Evolutionary conservation across 345 rosid genomes (phyloP).

Genomic region (Sapria himalayana): DNA sequence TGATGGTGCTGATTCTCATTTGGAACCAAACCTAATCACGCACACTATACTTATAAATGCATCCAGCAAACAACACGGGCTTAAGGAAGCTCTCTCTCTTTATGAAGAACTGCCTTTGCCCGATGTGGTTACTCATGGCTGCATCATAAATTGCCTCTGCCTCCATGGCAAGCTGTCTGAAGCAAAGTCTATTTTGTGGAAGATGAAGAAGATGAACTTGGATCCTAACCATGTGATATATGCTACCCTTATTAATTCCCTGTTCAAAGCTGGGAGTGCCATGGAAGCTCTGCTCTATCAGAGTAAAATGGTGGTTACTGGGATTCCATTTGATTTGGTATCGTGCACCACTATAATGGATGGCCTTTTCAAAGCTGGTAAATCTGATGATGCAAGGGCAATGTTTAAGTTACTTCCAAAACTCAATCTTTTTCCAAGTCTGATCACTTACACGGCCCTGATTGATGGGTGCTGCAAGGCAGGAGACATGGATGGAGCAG

Average conservation of each 20-base stretch:
- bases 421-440: slow-evolving; percentile 31
- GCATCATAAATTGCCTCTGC: slow-evolving; percentile 53
- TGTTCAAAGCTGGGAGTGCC: slow-evolving; percentile 30
- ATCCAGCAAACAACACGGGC: slow-evolving; percentile 30
- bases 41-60: slow-evolving; percentile 52
- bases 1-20: slow-evolving; percentile 12
- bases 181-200: slow-evolving; percentile 35
- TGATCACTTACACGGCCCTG: slow-evolving; percentile 41
- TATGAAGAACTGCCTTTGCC: slow-evolving; percentile 53
- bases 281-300: slow-evolving; percentile 45
- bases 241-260: slow-evolving; percentile 45
- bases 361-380: slow-evolving; percentile 61
- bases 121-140: slow-evolving; percentile 61
- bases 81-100: slow-evolving; percentile 35
- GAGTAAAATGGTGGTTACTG: slow-evolving; percentile 59
- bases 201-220: slow-evolving; percentile 49
- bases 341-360: slow-evolving; percentile 54
- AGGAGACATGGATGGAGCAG: slow-evolving; percentile 40
- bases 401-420: slow-evolving; percentile 24
- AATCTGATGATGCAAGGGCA: slow-evolving; percentile 31
- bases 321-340: slow-evolving; percentile 52
- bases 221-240: slow-evolving; percentile 51
- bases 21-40: slow-evolving; percentile 38
- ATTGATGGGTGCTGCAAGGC: slow-evolving; percentile 54
- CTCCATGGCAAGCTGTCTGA: slow-evolving; percentile 34